Evolutionary conservation across 2,329 filamentous ascomycete species (phyloP).

Genomic region (Pseudocercospora musae): DNA sequence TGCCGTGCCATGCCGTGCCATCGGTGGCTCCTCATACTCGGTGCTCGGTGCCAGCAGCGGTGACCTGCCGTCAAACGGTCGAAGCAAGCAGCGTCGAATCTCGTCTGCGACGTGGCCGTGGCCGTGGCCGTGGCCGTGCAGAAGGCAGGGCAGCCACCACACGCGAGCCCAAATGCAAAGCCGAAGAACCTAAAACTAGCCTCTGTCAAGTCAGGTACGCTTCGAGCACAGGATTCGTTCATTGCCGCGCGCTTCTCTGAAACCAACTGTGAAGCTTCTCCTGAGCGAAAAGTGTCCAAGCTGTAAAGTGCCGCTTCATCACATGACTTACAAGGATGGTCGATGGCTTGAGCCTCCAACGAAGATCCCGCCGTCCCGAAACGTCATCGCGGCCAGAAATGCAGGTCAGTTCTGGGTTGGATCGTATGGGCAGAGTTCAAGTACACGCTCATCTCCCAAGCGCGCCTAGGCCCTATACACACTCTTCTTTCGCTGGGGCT

Average conservation of each 20-base stretch:
- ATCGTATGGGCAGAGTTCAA: constrained; percentile 1
- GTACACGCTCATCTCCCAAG: neutral
- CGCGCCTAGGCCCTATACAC: neutral
- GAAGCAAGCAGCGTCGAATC: neutral
- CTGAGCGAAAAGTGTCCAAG: constrained; percentile 3
- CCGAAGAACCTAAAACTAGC: constrained; percentile 17
- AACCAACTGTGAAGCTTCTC: constrained; percentile 8
- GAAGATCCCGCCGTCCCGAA: constrained; percentile 1
- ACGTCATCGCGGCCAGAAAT: constrained; percentile 1
- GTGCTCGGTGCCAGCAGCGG: neutral
- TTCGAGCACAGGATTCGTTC: constrained; percentile 5
- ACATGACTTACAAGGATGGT: neutral
- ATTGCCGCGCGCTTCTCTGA: constrained; percentile 13
- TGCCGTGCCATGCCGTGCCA: neutral
- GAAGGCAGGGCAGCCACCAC: neutral
- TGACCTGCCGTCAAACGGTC: neutral
- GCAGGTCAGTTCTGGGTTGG: constrained; percentile 1
- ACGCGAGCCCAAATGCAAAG: constrained; percentile 9
- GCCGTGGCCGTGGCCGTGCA: constrained; percentile 1
- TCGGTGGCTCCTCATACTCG: neutral
- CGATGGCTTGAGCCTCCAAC: neutral
- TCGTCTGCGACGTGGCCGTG: neutral
- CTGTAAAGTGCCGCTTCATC: neutral
- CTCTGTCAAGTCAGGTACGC: constrained; percentile 8
- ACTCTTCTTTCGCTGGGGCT: no score